phyloP scores from a whole-genome alignment of 2,329 filamentous ascomycete species.

The Huntiella bhutanensis region DNA sequence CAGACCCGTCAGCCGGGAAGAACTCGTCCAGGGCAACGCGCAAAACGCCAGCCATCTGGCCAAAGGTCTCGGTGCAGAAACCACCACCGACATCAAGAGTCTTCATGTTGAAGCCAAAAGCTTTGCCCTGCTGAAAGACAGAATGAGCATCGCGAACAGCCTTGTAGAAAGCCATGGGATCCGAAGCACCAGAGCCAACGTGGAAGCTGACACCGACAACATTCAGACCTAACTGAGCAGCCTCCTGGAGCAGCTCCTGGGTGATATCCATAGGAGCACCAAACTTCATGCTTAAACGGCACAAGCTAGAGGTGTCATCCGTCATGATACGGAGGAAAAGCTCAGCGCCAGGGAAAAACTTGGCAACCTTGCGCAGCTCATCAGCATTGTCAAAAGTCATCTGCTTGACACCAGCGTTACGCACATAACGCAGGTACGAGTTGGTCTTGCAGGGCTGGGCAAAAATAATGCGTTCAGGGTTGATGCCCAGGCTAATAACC shows the following conservation, averaged over 20 bases:
- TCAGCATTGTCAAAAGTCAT: conserved; percentile 99
- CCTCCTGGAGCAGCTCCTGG: conserved; percentile 56
- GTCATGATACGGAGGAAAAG: conserved; percentile 89
- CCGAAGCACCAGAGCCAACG: conserved; percentile 86
- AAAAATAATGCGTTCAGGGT: conserved; percentile 88
- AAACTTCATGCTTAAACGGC: conserved; percentile 93
- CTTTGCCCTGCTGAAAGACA: conserved; percentile 71
- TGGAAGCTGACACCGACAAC: conserved; percentile 96
- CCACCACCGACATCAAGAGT: conserved; percentile 89
- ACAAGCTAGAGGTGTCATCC: conserved; percentile 85
- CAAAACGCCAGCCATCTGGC: conserved; percentile 69
- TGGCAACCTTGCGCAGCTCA: conserved; percentile 94
- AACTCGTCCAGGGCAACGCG: conserved; percentile 65
- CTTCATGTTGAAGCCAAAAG: conserved; percentile 61
- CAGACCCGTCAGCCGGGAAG: conserved; percentile 52
- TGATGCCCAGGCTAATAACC: conserved; percentile 64
- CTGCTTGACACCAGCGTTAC: conserved; percentile 69
- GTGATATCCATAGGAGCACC: conserved; percentile 76
- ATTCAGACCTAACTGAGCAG: conserved; percentile 66
- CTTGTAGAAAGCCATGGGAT: conserved; percentile 78
- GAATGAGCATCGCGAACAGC: conserved; percentile 74
- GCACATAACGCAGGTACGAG: conserved; percentile 85
- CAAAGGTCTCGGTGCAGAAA: conserved; percentile 80
- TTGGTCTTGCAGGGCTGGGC: conserved; percentile 99
- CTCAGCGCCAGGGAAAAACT: conserved; percentile 73